Evolutionary conservation across 2,329 filamentous ascomycete genomes (phyloP).

Genomic region (Pochonia chlamydosporia): DNA sequence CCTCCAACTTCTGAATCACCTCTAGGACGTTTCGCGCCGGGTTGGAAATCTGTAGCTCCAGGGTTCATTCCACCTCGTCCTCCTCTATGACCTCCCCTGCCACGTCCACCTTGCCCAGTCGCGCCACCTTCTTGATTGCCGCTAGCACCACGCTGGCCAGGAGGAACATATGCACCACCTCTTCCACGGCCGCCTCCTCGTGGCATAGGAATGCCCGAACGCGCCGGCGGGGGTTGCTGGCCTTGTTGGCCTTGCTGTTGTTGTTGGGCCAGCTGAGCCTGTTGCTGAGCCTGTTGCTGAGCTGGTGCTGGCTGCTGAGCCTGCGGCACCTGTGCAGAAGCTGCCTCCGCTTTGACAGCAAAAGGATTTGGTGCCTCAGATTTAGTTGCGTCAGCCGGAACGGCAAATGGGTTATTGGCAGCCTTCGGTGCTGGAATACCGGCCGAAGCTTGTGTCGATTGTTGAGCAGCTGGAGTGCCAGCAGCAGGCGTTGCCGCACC

Average conservation of each 20-base stretch:
- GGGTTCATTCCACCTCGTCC: slow-evolving; percentile 42
- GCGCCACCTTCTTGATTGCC: slow-evolving; percentile 29
- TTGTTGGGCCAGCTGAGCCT: slow-evolving; percentile 10
- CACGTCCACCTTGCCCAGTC: slow-evolving; percentile 23
- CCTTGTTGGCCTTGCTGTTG: slow-evolving; percentile 7
- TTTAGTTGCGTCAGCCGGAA: neutral
- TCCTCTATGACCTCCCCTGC: slow-evolving; percentile 36
- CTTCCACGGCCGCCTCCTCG: slow-evolving; percentile 35
- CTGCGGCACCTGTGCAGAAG: neutral
- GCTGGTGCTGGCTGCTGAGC: slow-evolving; percentile 2
- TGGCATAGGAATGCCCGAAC: slow-evolving; percentile 35
- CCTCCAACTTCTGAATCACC: slow-evolving; percentile 42
- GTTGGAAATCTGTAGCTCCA: slow-evolving; percentile 49
- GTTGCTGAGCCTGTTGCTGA: slow-evolving; percentile 6
- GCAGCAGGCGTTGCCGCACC: slow-evolving; percentile 5
- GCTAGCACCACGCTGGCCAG: slow-evolving; percentile 28
- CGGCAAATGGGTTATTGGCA: slow-evolving; percentile 2
- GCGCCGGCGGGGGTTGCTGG: slow-evolving; percentile 15
- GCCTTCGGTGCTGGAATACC: slow-evolving; percentile 1
- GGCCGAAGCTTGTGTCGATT: slow-evolving; percentile 5
- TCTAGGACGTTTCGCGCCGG: slow-evolving; percentile 51
- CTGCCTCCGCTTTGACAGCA: slow-evolving; percentile 5
- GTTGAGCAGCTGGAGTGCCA: slow-evolving; percentile 2
- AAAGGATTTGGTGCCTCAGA: slow-evolving; percentile 6
- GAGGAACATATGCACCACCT: slow-evolving; percentile 30